Conservation (phyloP, 2,329 filamentous ascomycete genomes). For the Aspergillus sclerotialis region DNA sequence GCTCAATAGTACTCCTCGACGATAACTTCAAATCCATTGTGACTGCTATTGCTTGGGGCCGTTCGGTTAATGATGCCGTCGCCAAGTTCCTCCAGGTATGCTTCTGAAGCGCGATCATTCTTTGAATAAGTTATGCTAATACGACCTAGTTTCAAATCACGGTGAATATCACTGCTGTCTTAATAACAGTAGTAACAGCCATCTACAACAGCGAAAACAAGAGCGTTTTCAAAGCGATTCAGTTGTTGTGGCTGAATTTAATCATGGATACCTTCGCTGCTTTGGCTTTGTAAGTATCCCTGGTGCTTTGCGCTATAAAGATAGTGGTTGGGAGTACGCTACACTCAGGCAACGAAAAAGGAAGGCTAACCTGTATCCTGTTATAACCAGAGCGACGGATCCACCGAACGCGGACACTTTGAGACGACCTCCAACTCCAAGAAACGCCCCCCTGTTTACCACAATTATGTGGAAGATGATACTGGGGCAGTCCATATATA, state of each 20-base stretch:
- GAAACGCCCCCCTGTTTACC: slow-evolving; percentile 66
- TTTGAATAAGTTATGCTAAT: slow-evolving; percentile 42
- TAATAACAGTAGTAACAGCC: slow-evolving; percentile 75
- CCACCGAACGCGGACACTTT: slow-evolving; percentile 69
- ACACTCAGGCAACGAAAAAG: no score
- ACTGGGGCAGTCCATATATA: slow-evolving; percentile 77
- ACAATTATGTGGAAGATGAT: slow-evolving; percentile 98
- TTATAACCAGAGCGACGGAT: slow-evolving; percentile 50
- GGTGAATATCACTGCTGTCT: slow-evolving; percentile 80
- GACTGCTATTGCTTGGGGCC: slow-evolving; percentile 56
- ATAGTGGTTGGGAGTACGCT: no score
- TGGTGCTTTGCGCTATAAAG: no score
- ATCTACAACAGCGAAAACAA: slow-evolving; percentile 60
- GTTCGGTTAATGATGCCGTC: slow-evolving; percentile 56
- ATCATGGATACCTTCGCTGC: slow-evolving; percentile 92
- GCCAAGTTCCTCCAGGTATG: slow-evolving; percentile 52
- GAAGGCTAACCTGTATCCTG: no score
- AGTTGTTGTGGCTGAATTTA: slow-evolving; percentile 84
- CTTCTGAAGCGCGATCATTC: background rate
- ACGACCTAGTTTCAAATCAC: slow-evolving; percentile 51
- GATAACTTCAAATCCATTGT: slow-evolving; percentile 56
- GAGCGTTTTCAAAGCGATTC: slow-evolving; percentile 77
- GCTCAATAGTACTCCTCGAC: slow-evolving; percentile 55
- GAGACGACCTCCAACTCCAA: slow-evolving; percentile 65
- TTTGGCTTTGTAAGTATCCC: slow-evolving; percentile 68